Percentiles rank a stretch among this genome's conserved stretches.
Evolutionary conservation across 305 asterid species (phyloP).

Genomic region (Fraxinus greggii): DNA sequence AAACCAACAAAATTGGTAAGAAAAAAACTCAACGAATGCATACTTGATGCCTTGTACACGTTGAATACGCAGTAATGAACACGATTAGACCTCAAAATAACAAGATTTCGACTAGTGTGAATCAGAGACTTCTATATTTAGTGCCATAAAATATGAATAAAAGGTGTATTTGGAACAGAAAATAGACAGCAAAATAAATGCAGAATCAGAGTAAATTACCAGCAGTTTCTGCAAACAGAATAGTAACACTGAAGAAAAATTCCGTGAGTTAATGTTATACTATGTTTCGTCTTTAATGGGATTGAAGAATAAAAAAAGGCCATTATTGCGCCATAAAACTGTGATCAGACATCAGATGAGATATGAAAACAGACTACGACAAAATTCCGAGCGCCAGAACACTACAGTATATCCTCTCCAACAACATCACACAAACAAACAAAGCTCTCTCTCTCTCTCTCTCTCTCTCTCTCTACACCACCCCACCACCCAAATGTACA

Average conservation of each 20-base stretch:
- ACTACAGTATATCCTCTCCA: conserved; percentile 26
- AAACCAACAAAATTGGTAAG: conserved; percentile 16
- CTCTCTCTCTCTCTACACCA: not conserved
- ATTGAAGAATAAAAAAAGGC: not conserved
- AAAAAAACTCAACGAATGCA: conserved; percentile 1
- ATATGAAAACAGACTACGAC: conserved; percentile 27
- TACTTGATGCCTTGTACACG: not conserved
- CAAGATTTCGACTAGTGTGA: not conserved
- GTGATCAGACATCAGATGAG: conserved; percentile 18
- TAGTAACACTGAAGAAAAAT: not conserved
- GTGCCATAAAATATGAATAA: not conserved
- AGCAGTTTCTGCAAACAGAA: not conserved
- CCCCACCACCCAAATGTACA: not conserved
- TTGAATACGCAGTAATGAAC: not conserved
- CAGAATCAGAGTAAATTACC: conserved; percentile 24
- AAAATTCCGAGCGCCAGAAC: conserved; percentile 4
- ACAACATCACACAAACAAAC: conserved; percentile 32
- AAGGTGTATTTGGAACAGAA: not conserved
- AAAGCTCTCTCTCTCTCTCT: conserved; percentile 28
- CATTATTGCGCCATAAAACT: conserved; percentile 25
- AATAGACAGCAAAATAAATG: not conserved
- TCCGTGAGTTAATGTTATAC: not conserved
- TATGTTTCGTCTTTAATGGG: not conserved
- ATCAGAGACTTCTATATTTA: not conserved
- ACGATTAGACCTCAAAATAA: not conserved